Conservation (phyloP, 176 grass and related monocot genomes). For the Bromus sterilis region DNA sequence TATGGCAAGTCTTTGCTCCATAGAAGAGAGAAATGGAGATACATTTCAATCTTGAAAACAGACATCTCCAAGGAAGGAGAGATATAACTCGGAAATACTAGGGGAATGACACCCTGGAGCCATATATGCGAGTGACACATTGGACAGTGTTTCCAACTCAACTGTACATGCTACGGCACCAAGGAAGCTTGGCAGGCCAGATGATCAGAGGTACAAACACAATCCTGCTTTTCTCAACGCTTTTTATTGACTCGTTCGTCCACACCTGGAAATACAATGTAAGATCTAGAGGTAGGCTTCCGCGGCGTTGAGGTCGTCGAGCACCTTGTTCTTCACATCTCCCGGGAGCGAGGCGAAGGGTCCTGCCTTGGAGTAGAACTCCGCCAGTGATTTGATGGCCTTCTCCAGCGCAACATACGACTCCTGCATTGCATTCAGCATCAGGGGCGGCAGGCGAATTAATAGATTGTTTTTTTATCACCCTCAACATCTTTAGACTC, state of each 20-base stretch:
- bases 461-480: background rate
- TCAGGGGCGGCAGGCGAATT: background rate
- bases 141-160: too few relatives aligned
- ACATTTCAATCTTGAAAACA: background rate
- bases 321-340: slow-evolving; percentile 57
- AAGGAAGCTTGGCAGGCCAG: background rate
- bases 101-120: too few relatives aligned
- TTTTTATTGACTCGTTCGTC: too few relatives aligned
- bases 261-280: background rate
- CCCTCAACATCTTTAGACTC: background rate
- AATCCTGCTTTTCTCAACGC: too few relatives aligned
- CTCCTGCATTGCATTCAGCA: slow-evolving; percentile 37
- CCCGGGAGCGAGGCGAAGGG: slow-evolving; percentile 56
- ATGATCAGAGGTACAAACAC: background rate
- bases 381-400: slow-evolving; percentile 67
- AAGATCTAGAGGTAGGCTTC: slow-evolving; percentile 50
- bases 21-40: background rate
- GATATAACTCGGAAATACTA: background rate
- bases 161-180: background rate
- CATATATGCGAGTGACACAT: too few relatives aligned
- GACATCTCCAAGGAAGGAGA: too few relatives aligned
- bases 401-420: slow-evolving; percentile 77
- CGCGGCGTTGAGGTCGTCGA: slow-evolving; percentile 61
- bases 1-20: too few relatives aligned
- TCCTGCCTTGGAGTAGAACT: slow-evolving; percentile 86